Evolutionary conservation across 2,329 filamentous ascomycete genomes (phyloP), one percentile per base, ranked within the genome.

Genomic region (Rhinocladiella mackenziei): DNA sequence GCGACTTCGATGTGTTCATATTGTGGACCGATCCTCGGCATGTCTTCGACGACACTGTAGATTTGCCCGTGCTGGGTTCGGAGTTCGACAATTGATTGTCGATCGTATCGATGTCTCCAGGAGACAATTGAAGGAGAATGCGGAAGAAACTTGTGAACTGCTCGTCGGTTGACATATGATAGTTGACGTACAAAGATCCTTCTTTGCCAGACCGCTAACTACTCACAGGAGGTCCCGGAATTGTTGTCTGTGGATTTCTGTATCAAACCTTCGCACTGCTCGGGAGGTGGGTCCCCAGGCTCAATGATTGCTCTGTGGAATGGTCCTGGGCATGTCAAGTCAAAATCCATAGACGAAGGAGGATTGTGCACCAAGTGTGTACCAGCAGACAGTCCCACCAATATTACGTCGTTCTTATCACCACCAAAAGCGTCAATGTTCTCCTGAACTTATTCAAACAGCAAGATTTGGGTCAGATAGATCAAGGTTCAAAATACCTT

Each of bases 111-210:
- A 65, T 2, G 66, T 68, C 10, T 69, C 64, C 40, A 75, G 68
- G 49, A 2, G 68, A 67, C 10, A 86, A 65, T 2, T 69, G 66
- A 9, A 87, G 72, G 7, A 88, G 72, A 0, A 63, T 67, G 0
- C 64, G 60, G 68, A 85, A 86, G 62, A 86, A 85, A 2, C 60
- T 47, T 2, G 68, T 69, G 59, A 86, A 83, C 8, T 81, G 71
- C 0, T 61, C 63, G 8, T 73, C 40, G 86, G 75, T 25, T 86
- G 83, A 65, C 85, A 87, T 1, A 5, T 60, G 55, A 10, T 66
- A 61, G 0, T 80, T 75, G 1, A 86, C 75, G 58, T 86, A 87
- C 26, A 71, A 61, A 1, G 78, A 73, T 11, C 83, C 84, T 61
- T 88, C 84, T 56, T 86, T 80, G 28, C 78, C 76, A 58, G 48